Evolutionary conservation across 1,284 basidiomycete species (phyloP), one percentile per base, ranked within the genome.

Genomic region (Ustilago nuda): DNA sequence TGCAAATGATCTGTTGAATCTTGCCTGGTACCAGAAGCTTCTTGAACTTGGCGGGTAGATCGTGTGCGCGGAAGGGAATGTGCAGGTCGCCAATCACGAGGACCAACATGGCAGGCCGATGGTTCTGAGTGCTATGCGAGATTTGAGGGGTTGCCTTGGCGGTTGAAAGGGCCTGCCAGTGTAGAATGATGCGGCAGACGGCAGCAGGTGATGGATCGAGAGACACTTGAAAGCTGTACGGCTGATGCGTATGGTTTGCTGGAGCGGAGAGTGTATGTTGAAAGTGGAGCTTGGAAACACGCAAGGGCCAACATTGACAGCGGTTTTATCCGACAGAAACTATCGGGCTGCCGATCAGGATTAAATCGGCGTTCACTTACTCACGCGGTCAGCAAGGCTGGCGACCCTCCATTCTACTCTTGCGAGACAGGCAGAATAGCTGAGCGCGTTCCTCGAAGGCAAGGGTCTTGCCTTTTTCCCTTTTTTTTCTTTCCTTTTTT

Each of bases 1-100:
- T 99, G 86, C 95, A 97, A 37, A 99, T 89, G 73, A 99, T 97
- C 87, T 99, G 96, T 76, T 96, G 94, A 46, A 99, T 99, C 88
- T 99, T 99, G 41, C 97, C 96, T 11, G 96, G 87, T 8, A 90
- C 94, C 0, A 99, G 89, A 0, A 99, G 91, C 86, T 98, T 98
- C 88, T 96, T 96, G 88, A 99, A 99, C 88, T 98, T 98, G 23
- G 91, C 89, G 0, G 96, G 95, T 5, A 99, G 89, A 85, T 98
- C 96, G 85, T 96, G 93, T 2, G 90, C 89, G 13, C 83, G 72
- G 56, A 76, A 79, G 12, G 84, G 83, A 23, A 85, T 70, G 56
- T 84, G 81, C 13, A 85, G 73, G 59, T 85, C 84, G 33, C 82
- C 82, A 19, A 84, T 82, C 15, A 82, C 82, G 32, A 84, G 71